Percentiles rank a stretch among this genome's conserved stretches.
These are phyloP conservation scores for Fusarium nurragi DNA, from an alignment of 2,329 filamentous ascomycete genomes.

Conservation along the genomic window DNA sequence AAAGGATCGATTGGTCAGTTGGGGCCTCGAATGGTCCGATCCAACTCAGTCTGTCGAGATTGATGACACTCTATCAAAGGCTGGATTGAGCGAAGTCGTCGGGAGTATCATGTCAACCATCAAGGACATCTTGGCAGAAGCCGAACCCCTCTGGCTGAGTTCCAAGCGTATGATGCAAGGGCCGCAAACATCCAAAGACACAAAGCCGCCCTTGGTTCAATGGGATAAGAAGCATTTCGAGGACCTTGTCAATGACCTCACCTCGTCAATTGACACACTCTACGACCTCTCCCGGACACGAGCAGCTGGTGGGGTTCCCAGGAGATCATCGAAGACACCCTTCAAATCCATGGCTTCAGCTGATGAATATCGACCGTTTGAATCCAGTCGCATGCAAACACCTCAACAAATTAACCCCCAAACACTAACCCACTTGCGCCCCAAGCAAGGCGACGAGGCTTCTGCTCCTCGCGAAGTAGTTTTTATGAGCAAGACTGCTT, in stretches of 20 bases:
- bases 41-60: slow-evolving; percentile 75
- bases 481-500: slow-evolving; percentile 61
- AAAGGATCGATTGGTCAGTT: slow-evolving; percentile 79
- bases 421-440: slow-evolving; percentile 60
- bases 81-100: slow-evolving; percentile 79
- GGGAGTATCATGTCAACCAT: slow-evolving; percentile 83
- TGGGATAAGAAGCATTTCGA: slow-evolving; percentile 80
- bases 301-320: slow-evolving; percentile 54
- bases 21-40: slow-evolving; percentile 85
- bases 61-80: slow-evolving; percentile 74
- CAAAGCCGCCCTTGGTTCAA: slow-evolving; percentile 65
- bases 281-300: slow-evolving; percentile 79
- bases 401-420: slow-evolving; percentile 68
- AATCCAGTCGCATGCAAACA: slow-evolving; percentile 69
- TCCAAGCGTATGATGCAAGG: slow-evolving; percentile 59
- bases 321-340: slow-evolving; percentile 45
- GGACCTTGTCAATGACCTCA: slow-evolving; percentile 78
- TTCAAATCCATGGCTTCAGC: slow-evolving; percentile 51
- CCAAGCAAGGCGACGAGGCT: slow-evolving; percentile 51
- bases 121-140: slow-evolving; percentile 80
- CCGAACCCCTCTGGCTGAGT: slow-evolving; percentile 75
- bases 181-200: slow-evolving; percentile 57
- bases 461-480: slow-evolving; percentile 57
- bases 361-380: slow-evolving; percentile 63
- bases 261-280: slow-evolving; percentile 80